Base-by-base conservation (phyloP, 352 stramenopile genomes). In the Globisporangium heterothallicum region DNA sequence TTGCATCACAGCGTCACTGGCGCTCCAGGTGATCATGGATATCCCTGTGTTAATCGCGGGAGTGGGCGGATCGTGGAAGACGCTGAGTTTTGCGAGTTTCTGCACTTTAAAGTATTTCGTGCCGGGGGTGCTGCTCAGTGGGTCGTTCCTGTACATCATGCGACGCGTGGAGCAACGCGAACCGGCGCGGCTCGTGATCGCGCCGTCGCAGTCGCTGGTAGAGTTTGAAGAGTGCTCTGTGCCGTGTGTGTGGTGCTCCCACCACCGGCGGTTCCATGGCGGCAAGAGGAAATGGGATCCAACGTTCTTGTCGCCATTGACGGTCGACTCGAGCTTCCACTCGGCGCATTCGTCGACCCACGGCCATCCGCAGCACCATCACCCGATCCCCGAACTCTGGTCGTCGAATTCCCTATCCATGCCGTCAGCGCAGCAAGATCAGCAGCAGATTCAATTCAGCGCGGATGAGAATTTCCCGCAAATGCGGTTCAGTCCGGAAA, bases 161-260 rank as follows among this genome's bases (percentile, higher is more conserved):
- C 70, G 78, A 0, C 72, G 78, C 13, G 73, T 88, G 14, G 72
- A 88, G 54, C 72, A 84, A 61, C 72, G 68, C 10, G 72, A 83
- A 19, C 71, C 72, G 10, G 66, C 69, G 26, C 59, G 74, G 25
- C 64, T 80, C 34, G 58, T 85, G 19, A 63, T 84, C n/a, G 50
- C 78, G 49, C 70, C 74, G 10, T 64, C 67, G 12, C 65, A 47
- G 13, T 77, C 70, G 27, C 60, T 88, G 5, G 71, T 88, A 21
- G 78, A 88, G 54, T 88, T 86, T 58, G 74, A 86, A 52, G 78
- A 86, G 63, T 88, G 78, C 32, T 72, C 74, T 12, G 80, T 74
- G 30, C 68, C 78, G 6, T 88, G 78, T 35, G 74, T 86, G 38
- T 88, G 78, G 78, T 88, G 78, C 55, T 72, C 74, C 4, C 74